phyloP scores from a whole-genome alignment of 2,329 filamentous ascomycete genomes.

The Botrytis paeoniae region DNA sequence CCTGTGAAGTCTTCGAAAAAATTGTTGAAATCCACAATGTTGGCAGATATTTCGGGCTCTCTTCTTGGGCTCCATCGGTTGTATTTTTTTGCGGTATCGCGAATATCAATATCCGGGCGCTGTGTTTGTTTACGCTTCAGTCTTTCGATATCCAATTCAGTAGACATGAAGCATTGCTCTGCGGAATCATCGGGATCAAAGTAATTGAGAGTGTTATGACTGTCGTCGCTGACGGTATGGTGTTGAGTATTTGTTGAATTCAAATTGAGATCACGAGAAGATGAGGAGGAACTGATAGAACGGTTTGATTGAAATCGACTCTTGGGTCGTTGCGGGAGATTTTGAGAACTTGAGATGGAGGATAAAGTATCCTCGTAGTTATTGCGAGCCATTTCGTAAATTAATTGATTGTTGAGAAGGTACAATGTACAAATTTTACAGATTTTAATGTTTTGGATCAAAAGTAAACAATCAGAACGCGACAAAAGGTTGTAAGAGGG shows the following conservation, averaged over 20 bases:
- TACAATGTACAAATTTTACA: neutral
- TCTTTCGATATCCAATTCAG: conserved; percentile 13
- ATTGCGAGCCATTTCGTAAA: conserved; percentile 3
- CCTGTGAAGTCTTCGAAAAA: conserved; percentile 49
- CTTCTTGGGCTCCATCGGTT: conserved; percentile 34
- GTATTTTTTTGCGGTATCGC: conserved; percentile 38
- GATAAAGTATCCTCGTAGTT: conserved; percentile 11
- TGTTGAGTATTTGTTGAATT: conserved; percentile 18
- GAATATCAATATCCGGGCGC: conserved; percentile 32
- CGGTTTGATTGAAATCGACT: conserved; percentile 6
- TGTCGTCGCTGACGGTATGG: conserved; percentile 8
- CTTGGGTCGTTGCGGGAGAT: conserved; percentile 7
- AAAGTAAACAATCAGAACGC: conserved; percentile 11
- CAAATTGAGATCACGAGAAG: neutral
- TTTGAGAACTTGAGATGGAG: conserved; percentile 8
- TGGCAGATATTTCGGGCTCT: conserved; percentile 42
- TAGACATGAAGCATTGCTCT: conserved; percentile 11
- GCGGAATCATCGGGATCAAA: conserved; percentile 11
- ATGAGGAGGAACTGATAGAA: neutral
- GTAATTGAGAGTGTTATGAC: neutral
- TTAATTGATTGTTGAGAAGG: neutral
- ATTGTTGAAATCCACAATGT: conserved; percentile 43
- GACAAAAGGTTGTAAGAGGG: neutral
- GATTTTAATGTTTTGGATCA: neutral
- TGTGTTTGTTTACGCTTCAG: conserved; percentile 16